Percentiles rank a stretch among this genome's conserved stretches.
Evolutionary conservation across 768 basidiomycete species (phyloP).

Genomic region (Phanerochaete sordida): DNA sequence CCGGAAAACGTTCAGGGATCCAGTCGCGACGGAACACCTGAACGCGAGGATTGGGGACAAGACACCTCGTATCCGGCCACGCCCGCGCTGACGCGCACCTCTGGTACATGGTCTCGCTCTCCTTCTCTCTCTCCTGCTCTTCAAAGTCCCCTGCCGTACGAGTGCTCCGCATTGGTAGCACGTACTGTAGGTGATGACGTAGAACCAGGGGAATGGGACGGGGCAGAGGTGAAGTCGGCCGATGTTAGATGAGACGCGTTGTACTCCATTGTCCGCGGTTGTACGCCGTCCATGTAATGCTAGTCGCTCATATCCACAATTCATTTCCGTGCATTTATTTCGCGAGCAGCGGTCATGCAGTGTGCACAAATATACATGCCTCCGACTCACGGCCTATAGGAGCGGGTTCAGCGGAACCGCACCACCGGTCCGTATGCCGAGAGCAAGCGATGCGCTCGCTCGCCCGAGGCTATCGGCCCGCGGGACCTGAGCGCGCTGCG

Average conservation of each 20-base stretch:
- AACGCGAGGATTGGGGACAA: background rate
- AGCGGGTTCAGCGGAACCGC: background rate
- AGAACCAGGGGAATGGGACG: background rate
- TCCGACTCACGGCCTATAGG: background rate
- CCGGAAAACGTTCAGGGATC: background rate
- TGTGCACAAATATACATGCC: background rate
- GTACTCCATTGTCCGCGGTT: background rate
- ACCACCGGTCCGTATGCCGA: background rate
- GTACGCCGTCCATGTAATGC: background rate
- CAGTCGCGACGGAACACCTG: background rate
- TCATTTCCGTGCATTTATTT: too few species aligned
- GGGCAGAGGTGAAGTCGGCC: background rate
- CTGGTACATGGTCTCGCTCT: background rate
- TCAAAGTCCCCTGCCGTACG: background rate
- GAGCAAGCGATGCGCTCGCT: background rate
- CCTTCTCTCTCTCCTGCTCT: background rate
- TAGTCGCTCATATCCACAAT: background rate
- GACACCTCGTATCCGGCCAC: background rate
- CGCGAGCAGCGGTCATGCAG: too few species aligned
- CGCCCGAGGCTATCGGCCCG: background rate
- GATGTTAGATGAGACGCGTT: background rate
- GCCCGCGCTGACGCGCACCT: background rate
- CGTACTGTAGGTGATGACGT: background rate
- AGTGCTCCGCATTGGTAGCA: background rate
- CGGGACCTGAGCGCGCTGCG: background rate